Evolutionary conservation across 768 basidiomycete genomes (phyloP), one percentile per base, ranked within the genome.

Genomic region (Amanita exitialis): DNA sequence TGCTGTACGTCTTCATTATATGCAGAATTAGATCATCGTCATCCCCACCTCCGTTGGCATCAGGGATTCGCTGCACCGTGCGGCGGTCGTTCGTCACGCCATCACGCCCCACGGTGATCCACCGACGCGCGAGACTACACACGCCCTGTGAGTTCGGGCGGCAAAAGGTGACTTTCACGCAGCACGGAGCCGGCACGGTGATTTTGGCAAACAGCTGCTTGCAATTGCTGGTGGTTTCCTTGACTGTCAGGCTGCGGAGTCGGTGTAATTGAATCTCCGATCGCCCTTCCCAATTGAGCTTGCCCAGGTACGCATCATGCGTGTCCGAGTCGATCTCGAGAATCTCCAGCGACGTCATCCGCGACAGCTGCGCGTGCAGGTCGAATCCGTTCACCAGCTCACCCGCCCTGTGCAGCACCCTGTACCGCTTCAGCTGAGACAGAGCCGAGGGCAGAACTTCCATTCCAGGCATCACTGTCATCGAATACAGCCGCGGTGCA

Each of bases 251-350:
- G 30, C 3, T 18, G 25, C 27, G 3, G 28, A 44, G 43, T 4
- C 4, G 5, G 0, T 16, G 6, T 1, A 44, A 9, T 16, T 8
- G 43, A 28, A 44, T 44, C 15, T 27, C 28, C 3, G 7, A 4
- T 18, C 28, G 43, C 1, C 1, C 7, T 16, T 28, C 27, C 43
- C 43, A 44, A 15, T 44, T 16, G n/a, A 28, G 43, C 9, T n/a
- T 27, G 28, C 8, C n/a, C n/a, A n/a, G n/a, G n/a, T n/a, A n/a
- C n/a, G n/a, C n/a, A n/a, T n/a, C 15, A 7, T 9, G 6, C n/a
- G 43, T n/a, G n/a, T 44, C 43, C 6, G 43, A 44, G 6, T 32
- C 43, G 28, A 44, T 44, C n/a, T 44, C 43, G 43, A 44, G 43
- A 28, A 4, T 1, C 7, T 44, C n/a, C 27, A 44, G 16, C 7